Evolutionary conservation across 805 yeast genomes (phyloP).

Genomic region (Saccharomycopsis malanga): DNA sequence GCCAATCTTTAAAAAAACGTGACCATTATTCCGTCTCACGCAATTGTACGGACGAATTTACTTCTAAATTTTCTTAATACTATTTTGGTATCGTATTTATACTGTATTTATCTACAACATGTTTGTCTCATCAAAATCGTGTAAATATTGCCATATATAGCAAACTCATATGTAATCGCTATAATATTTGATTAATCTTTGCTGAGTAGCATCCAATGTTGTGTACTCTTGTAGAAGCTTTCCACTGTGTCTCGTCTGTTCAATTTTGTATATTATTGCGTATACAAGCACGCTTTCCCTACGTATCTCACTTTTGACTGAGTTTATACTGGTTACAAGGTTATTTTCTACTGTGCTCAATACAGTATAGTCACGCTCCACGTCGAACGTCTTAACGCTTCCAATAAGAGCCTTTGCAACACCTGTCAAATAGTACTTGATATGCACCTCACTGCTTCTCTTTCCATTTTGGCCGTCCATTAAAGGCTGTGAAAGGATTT

Average conservation of each 20-base stretch:
- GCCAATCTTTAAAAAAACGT: too few species aligned
- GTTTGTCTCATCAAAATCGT: too few species aligned
- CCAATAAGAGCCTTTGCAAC: neutral
- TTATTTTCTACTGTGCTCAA: neutral
- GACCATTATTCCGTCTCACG: too few species aligned
- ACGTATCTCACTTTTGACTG: neutral
- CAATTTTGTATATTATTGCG: neutral
- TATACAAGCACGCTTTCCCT: neutral
- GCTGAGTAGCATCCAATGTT: neutral
- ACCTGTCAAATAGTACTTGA: neutral
- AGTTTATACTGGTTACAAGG: neutral
- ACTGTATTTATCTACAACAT: too few species aligned
- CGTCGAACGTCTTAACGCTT: neutral
- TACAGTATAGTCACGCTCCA: neutral
- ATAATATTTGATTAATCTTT: neutral
- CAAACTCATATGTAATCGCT: conserved; percentile 1
- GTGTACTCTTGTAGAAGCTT: neutral
- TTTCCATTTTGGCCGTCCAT: neutral
- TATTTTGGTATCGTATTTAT: too few species aligned
- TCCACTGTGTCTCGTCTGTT: neutral
- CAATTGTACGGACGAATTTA: too few species aligned
- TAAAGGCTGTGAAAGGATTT: neutral
- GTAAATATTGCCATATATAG: too few species aligned
- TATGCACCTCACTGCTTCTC: neutral
- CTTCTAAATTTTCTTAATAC: too few species aligned